Evolutionary conservation across 2,329 filamentous ascomycete species (phyloP), one percentile per base, ranked within the genome.

Genomic region (Colletotrichum sp.): DNA sequence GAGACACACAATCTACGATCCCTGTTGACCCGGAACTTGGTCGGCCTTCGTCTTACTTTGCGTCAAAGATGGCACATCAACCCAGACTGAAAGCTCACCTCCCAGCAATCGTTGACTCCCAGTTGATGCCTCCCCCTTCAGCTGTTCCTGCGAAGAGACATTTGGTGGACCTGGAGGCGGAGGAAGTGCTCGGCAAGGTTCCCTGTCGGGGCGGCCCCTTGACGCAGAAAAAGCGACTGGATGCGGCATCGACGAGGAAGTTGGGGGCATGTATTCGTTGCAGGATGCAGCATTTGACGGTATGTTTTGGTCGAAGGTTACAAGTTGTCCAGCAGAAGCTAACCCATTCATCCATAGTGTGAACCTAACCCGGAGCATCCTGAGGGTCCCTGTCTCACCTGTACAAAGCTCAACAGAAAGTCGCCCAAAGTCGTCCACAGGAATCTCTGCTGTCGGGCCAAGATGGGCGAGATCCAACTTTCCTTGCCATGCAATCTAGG

Each of bases 351-450:
- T 28, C 52, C 15, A 26, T 32, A 89, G 87, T 89, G 88, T 77
- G 65, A 78, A 5, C 79, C 81, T 24, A 82, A 88, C 70, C 73
- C 77, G 12, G 72, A 78, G 12, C 78, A 85, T 62, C 78, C 82
- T 16, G 57, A 82, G 21, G 82, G 81, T 16, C 79, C 82, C 7
- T 90, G 89, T 79, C 12, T 81, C 4, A 85, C 84, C 3, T 90
- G 89, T 76, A 76, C 80, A 8, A 79, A 78, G 2, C 83, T 88
- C 5, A 81, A 82, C 13, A 81, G 79, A 32, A 82, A 82, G 1
- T 89, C 88, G 0, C 86, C 85, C 52, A 90, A 88, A 77, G 86
- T 87, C 3, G 85, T 90, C 7, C 88, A 90, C 70, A 81, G 83
- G 28, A 79, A 87, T 6, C 83, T 84, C 0, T 91, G 89, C 72